phyloP scores from a whole-genome alignment of 305 asterid genomes.

The Solanum hybrid region DNA sequence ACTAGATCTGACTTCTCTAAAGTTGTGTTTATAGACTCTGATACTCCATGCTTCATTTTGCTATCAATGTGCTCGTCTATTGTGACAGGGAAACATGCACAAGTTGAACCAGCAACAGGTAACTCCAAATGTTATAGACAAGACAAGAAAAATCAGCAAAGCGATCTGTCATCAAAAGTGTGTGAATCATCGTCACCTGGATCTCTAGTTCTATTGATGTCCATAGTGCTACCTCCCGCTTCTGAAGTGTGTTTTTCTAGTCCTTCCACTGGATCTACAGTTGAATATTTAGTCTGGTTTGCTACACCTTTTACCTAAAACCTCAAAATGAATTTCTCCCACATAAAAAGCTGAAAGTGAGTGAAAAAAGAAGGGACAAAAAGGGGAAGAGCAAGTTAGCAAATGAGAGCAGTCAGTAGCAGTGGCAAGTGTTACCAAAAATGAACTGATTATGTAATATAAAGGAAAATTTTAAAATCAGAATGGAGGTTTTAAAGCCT shows the following conservation, averaged over 20 bases:
- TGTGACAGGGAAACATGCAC: slow-evolving; percentile 4
- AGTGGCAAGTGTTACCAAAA: neutral
- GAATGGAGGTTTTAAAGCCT: neutral
- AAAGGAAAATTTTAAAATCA: neutral
- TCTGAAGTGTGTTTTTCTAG: slow-evolving; percentile 21
- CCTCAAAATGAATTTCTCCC: slow-evolving; percentile 14
- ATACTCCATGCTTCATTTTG: slow-evolving; percentile 26
- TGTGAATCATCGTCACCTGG: slow-evolving; percentile 26
- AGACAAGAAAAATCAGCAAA: neutral
- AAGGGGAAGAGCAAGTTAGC: neutral
- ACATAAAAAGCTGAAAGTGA: neutral
- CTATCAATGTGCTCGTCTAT: slow-evolving; percentile 32
- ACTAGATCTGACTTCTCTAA: slow-evolving; percentile 19
- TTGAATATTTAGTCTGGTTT: slow-evolving; percentile 27
- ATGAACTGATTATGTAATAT: neutral
- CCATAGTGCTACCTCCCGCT: slow-evolving; percentile 18
- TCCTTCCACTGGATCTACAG: slow-evolving; percentile 20
- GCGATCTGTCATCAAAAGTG: neutral
- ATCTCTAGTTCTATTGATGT: slow-evolving; percentile 18
- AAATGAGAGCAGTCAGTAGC: neutral
- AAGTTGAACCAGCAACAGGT: slow-evolving; percentile 7
- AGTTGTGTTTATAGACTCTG: slow-evolving; percentile 23
- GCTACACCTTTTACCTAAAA: slow-evolving; percentile 31
- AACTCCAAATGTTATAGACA: neutral
- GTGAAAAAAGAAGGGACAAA: neutral